These are phyloP conservation scores for Crataegus laevigata DNA, from an alignment of 306 rosid species.

Conservation along the genomic window DNA sequence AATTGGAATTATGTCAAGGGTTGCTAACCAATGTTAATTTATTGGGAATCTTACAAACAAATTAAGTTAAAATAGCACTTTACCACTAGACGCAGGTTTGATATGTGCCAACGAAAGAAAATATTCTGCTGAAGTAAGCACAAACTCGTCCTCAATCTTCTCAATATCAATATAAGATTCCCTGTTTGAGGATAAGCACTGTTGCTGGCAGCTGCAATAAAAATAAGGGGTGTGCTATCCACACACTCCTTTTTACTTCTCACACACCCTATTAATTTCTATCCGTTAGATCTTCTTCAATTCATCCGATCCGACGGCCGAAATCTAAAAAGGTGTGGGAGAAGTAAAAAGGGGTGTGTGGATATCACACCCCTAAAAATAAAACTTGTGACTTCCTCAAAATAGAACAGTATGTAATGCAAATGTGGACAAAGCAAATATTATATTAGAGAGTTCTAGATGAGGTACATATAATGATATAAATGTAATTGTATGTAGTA, in stretches of 20 bases:
- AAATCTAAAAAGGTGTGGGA: too few species aligned
- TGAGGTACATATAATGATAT: not conserved
- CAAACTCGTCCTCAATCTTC: constrained; percentile 74
- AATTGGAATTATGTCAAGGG: not conserved
- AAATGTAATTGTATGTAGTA: not conserved
- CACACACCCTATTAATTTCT: too few species aligned
- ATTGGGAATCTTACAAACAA: not conserved
- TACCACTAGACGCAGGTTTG: constrained; percentile 67
- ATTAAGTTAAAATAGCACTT: constrained; percentile 11
- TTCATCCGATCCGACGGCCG: too few species aligned
- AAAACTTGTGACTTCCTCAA: constrained; percentile 6
- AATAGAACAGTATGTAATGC: constrained; percentile 6
- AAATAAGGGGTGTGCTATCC: too few species aligned
- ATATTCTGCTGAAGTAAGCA: constrained; percentile 81
- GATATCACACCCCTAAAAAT: too few species aligned
- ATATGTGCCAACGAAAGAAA: constrained; percentile 63
- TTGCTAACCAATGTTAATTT: not conserved
- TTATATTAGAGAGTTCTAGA: not conserved
- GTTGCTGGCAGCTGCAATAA: constrained; percentile 32
- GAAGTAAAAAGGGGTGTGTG: too few species aligned
- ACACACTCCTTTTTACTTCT: too few species aligned
- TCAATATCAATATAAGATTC: constrained; percentile 51
- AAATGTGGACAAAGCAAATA: constrained; percentile 2
- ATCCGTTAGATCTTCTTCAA: too few species aligned
- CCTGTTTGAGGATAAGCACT: constrained; percentile 42